Conservation (phyloP, 768 basidiomycete genomes). For the Chlorophyllum brunneum region DNA sequence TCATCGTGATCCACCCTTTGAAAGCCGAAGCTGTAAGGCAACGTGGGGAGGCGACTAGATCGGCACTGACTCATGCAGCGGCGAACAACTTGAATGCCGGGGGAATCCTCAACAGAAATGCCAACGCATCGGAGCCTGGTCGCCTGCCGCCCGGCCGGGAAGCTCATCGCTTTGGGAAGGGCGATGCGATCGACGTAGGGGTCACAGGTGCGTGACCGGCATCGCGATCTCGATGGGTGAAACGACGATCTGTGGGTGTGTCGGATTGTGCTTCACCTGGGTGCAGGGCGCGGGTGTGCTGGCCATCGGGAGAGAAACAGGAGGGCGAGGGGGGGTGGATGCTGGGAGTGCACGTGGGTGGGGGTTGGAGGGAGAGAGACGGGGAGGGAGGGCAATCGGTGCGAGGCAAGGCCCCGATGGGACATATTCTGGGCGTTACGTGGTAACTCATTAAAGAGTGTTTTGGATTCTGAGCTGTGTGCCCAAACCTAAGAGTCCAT, state of each 20-base stretch:
- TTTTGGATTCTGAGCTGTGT: too few relatives aligned
- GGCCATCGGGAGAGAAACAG: not conserved
- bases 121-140: not conserved
- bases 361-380: not conserved
- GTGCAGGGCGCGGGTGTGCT: not conserved
- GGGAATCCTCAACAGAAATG: conserved; percentile 9
- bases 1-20: conserved; percentile 14
- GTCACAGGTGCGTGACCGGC: conserved; percentile 7
- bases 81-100: conserved; percentile 8
- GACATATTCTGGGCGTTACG: conserved; percentile 6
- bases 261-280: not conserved
- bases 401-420: not conserved
- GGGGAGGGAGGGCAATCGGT: not conserved
- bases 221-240: conserved; percentile 10
- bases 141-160: conserved; percentile 14
- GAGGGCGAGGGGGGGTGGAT: not conserved
- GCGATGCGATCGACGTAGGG: conserved; percentile 11
- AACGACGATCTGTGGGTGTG: not conserved
- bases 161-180: not conserved
- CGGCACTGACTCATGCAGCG: conserved; percentile 19
- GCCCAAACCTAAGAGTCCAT: too few relatives aligned
- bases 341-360: not conserved
- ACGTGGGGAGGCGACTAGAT: conserved; percentile 20
- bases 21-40: conserved; percentile 16
- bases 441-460: conserved; percentile 6